Conservation (phyloP, 352 stramenopile genomes). For the Blastocystis sp. region DNA sequence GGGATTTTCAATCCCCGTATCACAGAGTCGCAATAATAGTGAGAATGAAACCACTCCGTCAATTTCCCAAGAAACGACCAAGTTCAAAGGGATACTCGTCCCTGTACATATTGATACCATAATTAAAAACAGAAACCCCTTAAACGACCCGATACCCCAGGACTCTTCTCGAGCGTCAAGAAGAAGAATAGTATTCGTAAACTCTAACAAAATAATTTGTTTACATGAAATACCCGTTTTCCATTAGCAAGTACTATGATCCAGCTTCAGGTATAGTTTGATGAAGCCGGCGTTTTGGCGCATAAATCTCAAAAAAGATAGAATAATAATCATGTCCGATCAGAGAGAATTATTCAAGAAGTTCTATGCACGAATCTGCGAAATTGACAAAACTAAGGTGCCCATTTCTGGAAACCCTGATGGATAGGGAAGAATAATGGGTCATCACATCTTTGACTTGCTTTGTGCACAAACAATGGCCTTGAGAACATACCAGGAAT, state of each 20-base stretch:
- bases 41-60: not conserved
- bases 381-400: not conserved
- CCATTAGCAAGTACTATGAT: not conserved
- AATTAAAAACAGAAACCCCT: constrained; percentile 3
- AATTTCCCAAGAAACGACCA: not conserved
- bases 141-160: constrained; percentile 43
- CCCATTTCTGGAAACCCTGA: not conserved
- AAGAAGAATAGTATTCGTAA: constrained; percentile 51
- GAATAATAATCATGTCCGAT: not conserved
- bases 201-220: not conserved
- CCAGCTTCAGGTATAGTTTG: no score
- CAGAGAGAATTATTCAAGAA: constrained; percentile 19
- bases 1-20: not conserved
- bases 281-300: not conserved
- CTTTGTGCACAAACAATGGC: not conserved
- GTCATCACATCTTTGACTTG: not conserved
- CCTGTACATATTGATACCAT: not conserved
- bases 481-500: not conserved
- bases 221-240: not conserved
- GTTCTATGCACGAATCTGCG: not conserved
- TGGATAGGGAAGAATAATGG: not conserved
- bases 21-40: not conserved
- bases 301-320: not conserved
- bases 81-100: constrained; percentile 44
- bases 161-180: constrained; percentile 32